Conservation (phyloP, 768 basidiomycete species). For the Suillus spraguei region DNA sequence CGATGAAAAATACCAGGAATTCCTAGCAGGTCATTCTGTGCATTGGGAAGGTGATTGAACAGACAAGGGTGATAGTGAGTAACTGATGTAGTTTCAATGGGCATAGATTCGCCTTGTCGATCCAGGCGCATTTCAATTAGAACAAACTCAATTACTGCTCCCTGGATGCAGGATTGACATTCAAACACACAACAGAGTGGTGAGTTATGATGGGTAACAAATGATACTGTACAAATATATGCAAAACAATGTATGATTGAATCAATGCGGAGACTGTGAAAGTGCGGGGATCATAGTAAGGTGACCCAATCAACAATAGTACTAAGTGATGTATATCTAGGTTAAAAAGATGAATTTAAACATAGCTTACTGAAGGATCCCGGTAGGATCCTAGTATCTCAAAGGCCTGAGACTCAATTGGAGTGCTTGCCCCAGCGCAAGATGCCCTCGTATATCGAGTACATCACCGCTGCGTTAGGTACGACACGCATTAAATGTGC, state of each 20-base stretch:
- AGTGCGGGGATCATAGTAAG: constrained; percentile 15
- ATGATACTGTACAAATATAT: constrained; percentile 9
- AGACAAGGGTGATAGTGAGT: no score
- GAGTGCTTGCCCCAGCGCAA: constrained; percentile 54
- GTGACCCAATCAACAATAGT: constrained; percentile 18
- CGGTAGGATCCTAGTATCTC: neutral
- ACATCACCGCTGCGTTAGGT: constrained; percentile 98
- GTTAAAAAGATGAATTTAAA: neutral
- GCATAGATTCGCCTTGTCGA: neutral
- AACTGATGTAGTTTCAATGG: no score
- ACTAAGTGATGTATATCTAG: constrained; percentile 13
- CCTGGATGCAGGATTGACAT: constrained; percentile 6
- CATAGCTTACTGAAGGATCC: neutral
- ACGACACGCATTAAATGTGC: constrained; percentile 97
- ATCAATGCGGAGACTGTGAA: constrained; percentile 17
- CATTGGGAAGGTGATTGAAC: constrained; percentile 48
- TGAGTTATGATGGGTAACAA: constrained; percentile 26
- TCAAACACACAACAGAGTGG: constrained; percentile 22
- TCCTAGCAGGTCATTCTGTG: no score
- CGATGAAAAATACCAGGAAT: no score
- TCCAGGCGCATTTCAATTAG: neutral
- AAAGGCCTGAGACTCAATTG: neutral
- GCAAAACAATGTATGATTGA: constrained; percentile 24
- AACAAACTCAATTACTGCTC: neutral
- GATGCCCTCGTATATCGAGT: constrained; percentile 88